These are phyloP conservation scores for Paramecium biaurelia DNA, from an alignment of 73 alveolate genomes.

Conservation along the genomic window DNA sequence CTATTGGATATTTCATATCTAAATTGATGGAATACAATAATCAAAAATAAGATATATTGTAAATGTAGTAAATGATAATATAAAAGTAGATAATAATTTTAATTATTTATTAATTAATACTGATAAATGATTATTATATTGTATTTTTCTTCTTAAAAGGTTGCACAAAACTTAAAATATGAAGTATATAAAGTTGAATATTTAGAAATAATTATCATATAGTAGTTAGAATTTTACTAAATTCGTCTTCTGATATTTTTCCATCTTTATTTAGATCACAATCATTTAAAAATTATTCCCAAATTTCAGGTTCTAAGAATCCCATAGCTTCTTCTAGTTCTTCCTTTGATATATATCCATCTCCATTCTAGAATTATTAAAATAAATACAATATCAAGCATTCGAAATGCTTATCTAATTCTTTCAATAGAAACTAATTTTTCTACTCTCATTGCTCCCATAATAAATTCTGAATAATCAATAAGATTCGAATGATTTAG, in stretches of 20 bases:
- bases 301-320: constrained; percentile 34
- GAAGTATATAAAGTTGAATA: background rate
- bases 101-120: too few species aligned
- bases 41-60: too few species aligned
- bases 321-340: constrained; percentile 60
- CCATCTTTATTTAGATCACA: constrained; percentile 60
- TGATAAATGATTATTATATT: too few species aligned
- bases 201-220: background rate
- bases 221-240: background rate
- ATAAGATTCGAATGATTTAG: constrained; percentile 56
- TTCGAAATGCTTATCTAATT: constrained; percentile 57
- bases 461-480: constrained; percentile 66
- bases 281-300: constrained; percentile 46
- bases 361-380: background rate
- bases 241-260: constrained; percentile 53
- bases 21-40: too few species aligned
- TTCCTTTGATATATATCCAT: constrained; percentile 57
- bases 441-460: constrained; percentile 59
- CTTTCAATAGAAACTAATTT: constrained; percentile 42
- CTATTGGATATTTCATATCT: too few species aligned
- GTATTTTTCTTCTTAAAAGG: too few species aligned
- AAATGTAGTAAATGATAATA: too few species aligned
- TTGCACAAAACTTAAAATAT: too few species aligned
- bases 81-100: too few species aligned
- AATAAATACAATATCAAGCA: constrained; percentile 56